Evolutionary conservation across 352 stramenopile genomes (phyloP).

Genomic region (Phytophthora pisi): DNA sequence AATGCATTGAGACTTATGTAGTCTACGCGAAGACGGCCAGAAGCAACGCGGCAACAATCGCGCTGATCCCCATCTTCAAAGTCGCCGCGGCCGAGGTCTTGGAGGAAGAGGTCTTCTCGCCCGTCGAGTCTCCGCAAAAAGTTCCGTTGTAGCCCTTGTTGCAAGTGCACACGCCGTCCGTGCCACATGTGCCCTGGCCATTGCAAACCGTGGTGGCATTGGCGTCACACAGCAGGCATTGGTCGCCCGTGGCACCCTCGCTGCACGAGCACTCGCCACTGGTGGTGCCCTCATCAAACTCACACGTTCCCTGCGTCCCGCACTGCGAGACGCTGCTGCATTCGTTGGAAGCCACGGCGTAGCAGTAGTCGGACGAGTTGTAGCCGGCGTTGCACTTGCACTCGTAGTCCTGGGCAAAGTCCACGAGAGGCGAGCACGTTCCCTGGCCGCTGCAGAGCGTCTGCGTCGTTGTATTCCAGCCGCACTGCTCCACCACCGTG

Average conservation of each 20-base stretch:
- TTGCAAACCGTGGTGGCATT: slow-evolving; percentile 45
- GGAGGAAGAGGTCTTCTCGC: slow-evolving; percentile 7
- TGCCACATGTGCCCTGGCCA: slow-evolving; percentile 56
- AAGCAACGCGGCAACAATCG: slow-evolving; percentile 21
- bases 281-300: slow-evolving; percentile 30
- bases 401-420: slow-evolving; percentile 69
- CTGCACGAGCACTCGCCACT: slow-evolving; percentile 57
- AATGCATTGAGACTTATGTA: slow-evolving; percentile 7
- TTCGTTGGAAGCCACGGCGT: slow-evolving; percentile 55
- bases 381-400: slow-evolving; percentile 84
- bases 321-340: slow-evolving; percentile 81
- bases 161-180: slow-evolving; percentile 57
- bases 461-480: slow-evolving; percentile 46
- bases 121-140: slow-evolving; percentile 51
- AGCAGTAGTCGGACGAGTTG: slow-evolving; percentile 60
- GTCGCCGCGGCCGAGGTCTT: slow-evolving; percentile 16
- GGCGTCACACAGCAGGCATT: slow-evolving; percentile 69
- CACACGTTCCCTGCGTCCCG: slow-evolving; percentile 59
- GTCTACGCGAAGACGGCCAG: slow-evolving; percentile 39
- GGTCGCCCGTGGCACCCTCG: slow-evolving; percentile 57
- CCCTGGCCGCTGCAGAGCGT: slow-evolving; percentile 75
- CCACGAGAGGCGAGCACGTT: slow-evolving; percentile 62
- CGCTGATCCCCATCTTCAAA: slow-evolving; percentile 17
- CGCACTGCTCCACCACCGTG: slow-evolving; percentile 56
- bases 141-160: slow-evolving; percentile 64